These are phyloP conservation scores for Sonneratia caseolaris DNA, from an alignment of 345 rosid species.

Conservation along the genomic window DNA sequence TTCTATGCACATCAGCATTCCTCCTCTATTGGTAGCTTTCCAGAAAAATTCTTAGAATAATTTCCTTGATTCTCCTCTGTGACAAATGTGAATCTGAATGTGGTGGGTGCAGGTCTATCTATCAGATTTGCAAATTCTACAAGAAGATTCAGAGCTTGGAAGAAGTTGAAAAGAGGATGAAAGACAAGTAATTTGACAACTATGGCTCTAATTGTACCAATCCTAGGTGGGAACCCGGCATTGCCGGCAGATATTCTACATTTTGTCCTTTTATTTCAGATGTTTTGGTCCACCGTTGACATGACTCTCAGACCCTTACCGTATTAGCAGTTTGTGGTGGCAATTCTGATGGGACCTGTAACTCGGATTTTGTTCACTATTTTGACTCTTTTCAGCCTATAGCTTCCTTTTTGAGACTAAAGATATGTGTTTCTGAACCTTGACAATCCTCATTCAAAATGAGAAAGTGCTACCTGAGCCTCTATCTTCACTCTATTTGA, in stretches of 20 bases:
- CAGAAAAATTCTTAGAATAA: neutral
- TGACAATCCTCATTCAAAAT: too few relatives aligned
- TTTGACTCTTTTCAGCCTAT: too few relatives aligned
- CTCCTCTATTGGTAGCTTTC: conserved; percentile 60
- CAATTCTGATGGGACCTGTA: too few relatives aligned
- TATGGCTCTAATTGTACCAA: neutral
- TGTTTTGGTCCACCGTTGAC: too few relatives aligned
- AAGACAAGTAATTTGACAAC: neutral
- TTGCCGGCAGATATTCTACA: neutral
- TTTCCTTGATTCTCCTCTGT: neutral
- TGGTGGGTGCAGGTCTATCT: neutral
- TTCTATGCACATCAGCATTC: conserved; percentile 60
- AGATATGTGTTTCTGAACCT: too few relatives aligned
- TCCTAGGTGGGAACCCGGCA: neutral
- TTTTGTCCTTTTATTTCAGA: neutral
- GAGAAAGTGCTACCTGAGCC: too few relatives aligned
- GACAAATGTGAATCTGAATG: neutral
- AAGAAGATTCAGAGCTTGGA: conserved; percentile 5
- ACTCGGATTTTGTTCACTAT: too few relatives aligned
- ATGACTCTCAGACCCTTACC: too few relatives aligned
- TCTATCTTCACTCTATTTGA: too few relatives aligned
- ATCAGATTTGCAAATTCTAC: conserved; percentile 1
- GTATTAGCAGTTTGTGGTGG: too few relatives aligned
- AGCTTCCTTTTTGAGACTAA: too few relatives aligned
- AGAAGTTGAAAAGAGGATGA: neutral